Base-by-base conservation (phyloP, 2,329 filamentous ascomycete genomes). In the Colletotrichum navitas region DNA sequence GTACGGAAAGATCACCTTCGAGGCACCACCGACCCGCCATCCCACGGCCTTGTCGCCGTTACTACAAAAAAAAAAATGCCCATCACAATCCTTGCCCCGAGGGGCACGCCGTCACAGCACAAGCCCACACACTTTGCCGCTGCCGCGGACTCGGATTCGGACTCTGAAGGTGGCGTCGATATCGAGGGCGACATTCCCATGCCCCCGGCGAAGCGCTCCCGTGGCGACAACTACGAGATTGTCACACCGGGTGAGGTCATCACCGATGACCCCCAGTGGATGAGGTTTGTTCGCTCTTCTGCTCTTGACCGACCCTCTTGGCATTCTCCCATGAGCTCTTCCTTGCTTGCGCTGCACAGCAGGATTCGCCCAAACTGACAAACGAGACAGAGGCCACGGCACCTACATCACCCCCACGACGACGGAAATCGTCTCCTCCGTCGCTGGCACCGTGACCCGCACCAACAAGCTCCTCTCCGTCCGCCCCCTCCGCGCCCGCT, bases 381-480 rank as follows among this genome's bases (percentile, higher is more conserved):
- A 32, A 24, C 36, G 16, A 36, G 59, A 47, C 79, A 93, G 94
- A 84, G 96, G 96, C 77, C 96, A 99, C 84, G 96, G 96, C 76
- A 99, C 96, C 61, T 97, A 94, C 81, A 86, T 93, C 58, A 88
- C 89, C 24, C 81, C 87, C 5, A 81, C 84, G 58, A 86, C 88
- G 63, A 89, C 88, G 5, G 87, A 90, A 71, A 99, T 99, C 79
- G 90, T 92, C 68, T 95, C 94, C 59, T 97, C 96, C 7, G 92
- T 99, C 41, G 95, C 95, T 8, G 96, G 96, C 77, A 95, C 92
- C 8, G 87, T 98, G 45, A 91, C 93, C 79, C 95, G 95, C 80
- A 98, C 95, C 72, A 99, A 99, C 88, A 98, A 98, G 81, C 91
- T 99, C 59, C 91, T 99, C 75, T 97, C 94, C 2, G 93, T 99